These are phyloP conservation scores for Mycena venus DNA, from an alignment of 768 basidiomycete species.

Conservation along the genomic window DNA sequence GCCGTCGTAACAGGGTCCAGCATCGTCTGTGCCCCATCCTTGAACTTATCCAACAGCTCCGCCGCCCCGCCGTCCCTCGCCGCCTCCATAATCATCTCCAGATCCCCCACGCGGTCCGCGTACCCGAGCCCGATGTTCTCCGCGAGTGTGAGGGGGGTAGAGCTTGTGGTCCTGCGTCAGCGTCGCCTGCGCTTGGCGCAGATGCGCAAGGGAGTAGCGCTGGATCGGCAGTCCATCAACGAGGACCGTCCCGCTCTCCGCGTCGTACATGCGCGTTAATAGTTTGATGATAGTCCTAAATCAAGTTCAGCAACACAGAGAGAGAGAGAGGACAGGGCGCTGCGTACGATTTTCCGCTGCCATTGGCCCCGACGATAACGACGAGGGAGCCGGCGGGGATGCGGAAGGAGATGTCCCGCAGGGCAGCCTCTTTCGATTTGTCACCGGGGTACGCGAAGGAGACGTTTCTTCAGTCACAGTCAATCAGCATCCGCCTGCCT, in stretches of 20 bases:
- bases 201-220: slow-evolving; percentile 41
- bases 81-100: slow-evolving; percentile 19
- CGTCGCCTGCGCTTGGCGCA: slow-evolving; percentile 49
- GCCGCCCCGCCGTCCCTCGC: slow-evolving; percentile 30
- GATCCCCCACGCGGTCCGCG: slow-evolving; percentile 23
- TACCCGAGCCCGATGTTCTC: slow-evolving; percentile 57
- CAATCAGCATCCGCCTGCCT: background rate
- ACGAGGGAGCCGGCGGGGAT: slow-evolving; percentile 46
- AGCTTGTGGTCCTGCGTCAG: slow-evolving; percentile 54
- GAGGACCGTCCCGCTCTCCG: slow-evolving; percentile 41
- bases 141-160: slow-evolving; percentile 49
- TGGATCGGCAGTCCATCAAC: slow-evolving; percentile 51
- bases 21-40: slow-evolving; percentile 18
- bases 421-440: slow-evolving; percentile 29
- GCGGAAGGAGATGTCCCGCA: slow-evolving; percentile 45
- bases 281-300: slow-evolving; percentile 51
- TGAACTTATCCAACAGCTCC: slow-evolving; percentile 24
- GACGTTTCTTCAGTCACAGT: slow-evolving; percentile 45
- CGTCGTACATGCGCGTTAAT: slow-evolving; percentile 49
- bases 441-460: slow-evolving; percentile 52
- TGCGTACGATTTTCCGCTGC: slow-evolving; percentile 54
- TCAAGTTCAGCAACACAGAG: no score
- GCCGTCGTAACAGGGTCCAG: slow-evolving; percentile 20
- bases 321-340: no score
- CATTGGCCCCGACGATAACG: slow-evolving; percentile 54